A percentile compares a stretch with the other conserved stretches of the same genome.
These are phyloP conservation scores for Trichocladium antarcticum DNA, from an alignment of 495 filamentous ascomycete genomes.

Conservation along the genomic window DNA sequence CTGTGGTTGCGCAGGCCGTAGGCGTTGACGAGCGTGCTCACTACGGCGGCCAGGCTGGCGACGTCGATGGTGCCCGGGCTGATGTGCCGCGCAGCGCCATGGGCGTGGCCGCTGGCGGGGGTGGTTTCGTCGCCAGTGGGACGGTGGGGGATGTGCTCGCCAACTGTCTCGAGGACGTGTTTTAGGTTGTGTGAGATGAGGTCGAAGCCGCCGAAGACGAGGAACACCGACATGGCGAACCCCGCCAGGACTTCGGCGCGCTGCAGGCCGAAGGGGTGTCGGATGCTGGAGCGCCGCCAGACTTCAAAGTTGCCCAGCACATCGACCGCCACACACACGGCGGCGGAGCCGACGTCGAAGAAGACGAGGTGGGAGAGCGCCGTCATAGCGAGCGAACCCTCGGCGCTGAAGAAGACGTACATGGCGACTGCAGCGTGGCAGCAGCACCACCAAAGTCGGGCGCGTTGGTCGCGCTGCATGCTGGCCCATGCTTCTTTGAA, in stretches of 20 bases:
- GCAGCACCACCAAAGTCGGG: conserved; percentile 75
- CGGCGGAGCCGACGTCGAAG: conserved; percentile 85
- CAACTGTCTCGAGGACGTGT: conserved; percentile 59
- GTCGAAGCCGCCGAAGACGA: conserved; percentile 94
- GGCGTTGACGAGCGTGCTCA: conserved; percentile 76
- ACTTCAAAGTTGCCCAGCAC: conserved; percentile 93
- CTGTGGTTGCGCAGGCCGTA: conserved; percentile 84
- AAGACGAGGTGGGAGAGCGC: conserved; percentile 86
- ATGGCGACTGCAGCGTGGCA: conserved; percentile 74
- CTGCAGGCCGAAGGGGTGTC: conserved; percentile 87
- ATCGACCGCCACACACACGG: conserved; percentile 88
- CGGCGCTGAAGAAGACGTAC: conserved; percentile 72
- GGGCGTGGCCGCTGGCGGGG: not conserved
- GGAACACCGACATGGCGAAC: conserved; percentile 91
- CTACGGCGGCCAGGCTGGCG: conserved; percentile 76
- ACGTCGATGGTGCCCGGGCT: conserved; percentile 65
- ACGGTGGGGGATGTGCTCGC: conserved; percentile 54
- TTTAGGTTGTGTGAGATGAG: conserved; percentile 86
- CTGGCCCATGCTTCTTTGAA: conserved; percentile 69
- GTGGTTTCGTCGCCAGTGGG: conserved; percentile 45
- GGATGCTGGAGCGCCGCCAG: conserved; percentile 85
- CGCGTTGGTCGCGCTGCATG: conserved; percentile 79
- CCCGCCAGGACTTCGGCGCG: conserved; percentile 87
- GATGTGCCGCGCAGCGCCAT: conserved; percentile 30
- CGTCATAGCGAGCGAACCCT: conserved; percentile 83